phyloP scores from a whole-genome alignment of 768 basidiomycete genomes.

The Sistotremastrum niveocremeum region DNA sequence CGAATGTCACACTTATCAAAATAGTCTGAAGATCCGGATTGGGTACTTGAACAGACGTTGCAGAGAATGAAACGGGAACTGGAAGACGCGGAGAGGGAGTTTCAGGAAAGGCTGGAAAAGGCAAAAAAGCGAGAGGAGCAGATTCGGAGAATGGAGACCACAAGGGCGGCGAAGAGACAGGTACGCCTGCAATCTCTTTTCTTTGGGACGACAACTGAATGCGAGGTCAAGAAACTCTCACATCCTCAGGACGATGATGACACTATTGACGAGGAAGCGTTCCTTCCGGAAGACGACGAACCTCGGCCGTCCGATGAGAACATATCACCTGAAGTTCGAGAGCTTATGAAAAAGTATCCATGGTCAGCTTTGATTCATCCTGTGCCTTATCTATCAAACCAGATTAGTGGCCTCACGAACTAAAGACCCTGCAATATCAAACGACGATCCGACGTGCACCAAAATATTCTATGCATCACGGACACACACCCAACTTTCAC shows the following conservation, averaged over 20 bases:
- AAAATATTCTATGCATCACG: conserved; percentile 92
- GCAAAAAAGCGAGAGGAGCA: conserved; percentile 53
- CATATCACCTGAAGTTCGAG: conserved; percentile 65
- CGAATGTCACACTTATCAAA: conserved; percentile 2
- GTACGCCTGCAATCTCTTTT: conserved; percentile 36
- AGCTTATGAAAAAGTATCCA: conserved; percentile 64
- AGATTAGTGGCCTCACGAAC: conserved; percentile 2
- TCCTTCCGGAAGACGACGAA: conserved; percentile 50
- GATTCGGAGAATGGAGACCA: conserved; percentile 38
- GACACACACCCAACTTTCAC: conserved; percentile 91
- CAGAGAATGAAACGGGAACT: conserved; percentile 51
- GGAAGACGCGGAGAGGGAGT: conserved; percentile 52
- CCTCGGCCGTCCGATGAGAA: conserved; percentile 25
- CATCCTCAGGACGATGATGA: conserved; percentile 19
- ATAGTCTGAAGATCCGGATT: conserved; percentile 39
- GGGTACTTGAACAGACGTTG: conserved; percentile 64
- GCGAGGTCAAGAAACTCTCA: conserved; percentile 4
- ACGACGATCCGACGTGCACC: conserved; percentile 45
- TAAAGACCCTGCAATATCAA: conserved; percentile 10
- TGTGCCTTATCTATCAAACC: conserved; percentile 7
- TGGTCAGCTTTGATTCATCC: not conserved
- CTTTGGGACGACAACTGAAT: not conserved
- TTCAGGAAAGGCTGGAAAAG: conserved; percentile 41
- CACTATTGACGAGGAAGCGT: conserved; percentile 42
- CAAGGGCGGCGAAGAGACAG: conserved; percentile 21